phyloP scores from a whole-genome alignment of 352 stramenopile genomes.

The Pythium chondricola region DNA sequence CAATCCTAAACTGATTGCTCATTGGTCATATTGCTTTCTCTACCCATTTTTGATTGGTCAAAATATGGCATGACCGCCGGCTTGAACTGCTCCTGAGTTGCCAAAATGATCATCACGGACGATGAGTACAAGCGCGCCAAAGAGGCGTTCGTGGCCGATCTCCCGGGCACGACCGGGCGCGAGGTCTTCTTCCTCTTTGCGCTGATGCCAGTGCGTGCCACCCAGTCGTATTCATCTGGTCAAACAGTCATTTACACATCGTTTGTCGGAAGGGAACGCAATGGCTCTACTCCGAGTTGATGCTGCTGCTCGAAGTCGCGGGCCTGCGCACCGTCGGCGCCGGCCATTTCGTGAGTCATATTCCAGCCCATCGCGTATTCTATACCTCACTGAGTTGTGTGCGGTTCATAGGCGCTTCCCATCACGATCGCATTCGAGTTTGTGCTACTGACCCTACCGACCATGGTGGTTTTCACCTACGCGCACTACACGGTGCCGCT shows the following conservation, averaged over 20 bases:
- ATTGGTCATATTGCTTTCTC: constrained; percentile 20
- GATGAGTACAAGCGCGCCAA: constrained; percentile 83
- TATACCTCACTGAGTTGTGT: background rate
- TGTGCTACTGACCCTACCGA: constrained; percentile 54
- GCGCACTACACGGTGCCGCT: constrained; percentile 53
- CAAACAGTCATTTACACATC: background rate
- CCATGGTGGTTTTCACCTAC: constrained; percentile 66
- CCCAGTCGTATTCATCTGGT: background rate
- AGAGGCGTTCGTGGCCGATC: constrained; percentile 68
- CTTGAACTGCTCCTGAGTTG: background rate
- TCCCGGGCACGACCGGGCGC: constrained; percentile 57
- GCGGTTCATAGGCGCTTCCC: constrained; percentile 31
- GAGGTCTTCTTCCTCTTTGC: constrained; percentile 78
- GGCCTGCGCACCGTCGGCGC: constrained; percentile 44
- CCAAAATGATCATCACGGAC: constrained; percentile 33
- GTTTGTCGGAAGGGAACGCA: constrained; percentile 34
- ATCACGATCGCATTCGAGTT: constrained; percentile 67
- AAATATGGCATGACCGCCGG: constrained; percentile 7
- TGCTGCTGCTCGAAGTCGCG: constrained; percentile 68
- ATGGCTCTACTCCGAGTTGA: constrained; percentile 80
- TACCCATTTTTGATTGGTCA: constrained; percentile 9
- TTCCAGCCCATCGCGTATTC: background rate
- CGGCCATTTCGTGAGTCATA: constrained; percentile 36
- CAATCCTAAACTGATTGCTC: constrained; percentile 13
- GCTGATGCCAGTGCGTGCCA: constrained; percentile 51